Evolutionary conservation across 352 stramenopile genomes (phyloP).

Genomic region (Globisporangium carolinianum): DNA sequence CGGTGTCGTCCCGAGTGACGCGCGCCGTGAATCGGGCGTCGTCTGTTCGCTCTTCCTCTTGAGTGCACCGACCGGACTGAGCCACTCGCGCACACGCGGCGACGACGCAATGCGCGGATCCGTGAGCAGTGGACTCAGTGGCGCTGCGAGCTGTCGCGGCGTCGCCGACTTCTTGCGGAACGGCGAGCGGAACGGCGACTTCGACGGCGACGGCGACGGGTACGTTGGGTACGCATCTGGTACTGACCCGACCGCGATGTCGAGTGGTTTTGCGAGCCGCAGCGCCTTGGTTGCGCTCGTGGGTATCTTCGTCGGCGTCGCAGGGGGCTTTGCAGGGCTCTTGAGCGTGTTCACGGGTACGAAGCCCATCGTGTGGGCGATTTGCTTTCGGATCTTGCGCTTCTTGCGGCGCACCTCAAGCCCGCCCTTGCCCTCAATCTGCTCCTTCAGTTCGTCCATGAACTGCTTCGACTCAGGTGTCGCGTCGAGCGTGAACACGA

Average conservation of each 20-base stretch:
- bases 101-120: conserved; percentile 14
- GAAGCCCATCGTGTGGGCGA: conserved; percentile 57
- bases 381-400: conserved; percentile 71
- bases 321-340: conserved; percentile 35
- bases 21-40: conserved; percentile 25
- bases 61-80: conserved; percentile 48
- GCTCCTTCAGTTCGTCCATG: conserved; percentile 50
- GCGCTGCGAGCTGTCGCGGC: conserved; percentile 21
- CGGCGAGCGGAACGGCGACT: conserved; percentile 68
- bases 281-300: conserved; percentile 37
- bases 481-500: conserved; percentile 48
- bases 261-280: conserved; percentile 38
- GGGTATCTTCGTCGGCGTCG: conserved; percentile 30
- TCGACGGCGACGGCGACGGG: conserved; percentile 42
- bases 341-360: conserved; percentile 63
- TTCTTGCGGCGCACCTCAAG: conserved; percentile 62
- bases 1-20: conserved; percentile 11
- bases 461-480: conserved; percentile 44
- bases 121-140: conserved; percentile 13
- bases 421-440: conserved; percentile 49
- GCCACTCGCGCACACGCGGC: conserved; percentile 45
- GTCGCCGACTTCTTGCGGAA: conserved; percentile 56
- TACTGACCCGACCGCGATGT: conserved; percentile 29
- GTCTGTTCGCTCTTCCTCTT: conserved; percentile 18
- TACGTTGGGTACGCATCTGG: conserved; percentile 33